Conservation (phyloP, 1,139 yeast species). For the Yamadazyma blattariae region DNA sequence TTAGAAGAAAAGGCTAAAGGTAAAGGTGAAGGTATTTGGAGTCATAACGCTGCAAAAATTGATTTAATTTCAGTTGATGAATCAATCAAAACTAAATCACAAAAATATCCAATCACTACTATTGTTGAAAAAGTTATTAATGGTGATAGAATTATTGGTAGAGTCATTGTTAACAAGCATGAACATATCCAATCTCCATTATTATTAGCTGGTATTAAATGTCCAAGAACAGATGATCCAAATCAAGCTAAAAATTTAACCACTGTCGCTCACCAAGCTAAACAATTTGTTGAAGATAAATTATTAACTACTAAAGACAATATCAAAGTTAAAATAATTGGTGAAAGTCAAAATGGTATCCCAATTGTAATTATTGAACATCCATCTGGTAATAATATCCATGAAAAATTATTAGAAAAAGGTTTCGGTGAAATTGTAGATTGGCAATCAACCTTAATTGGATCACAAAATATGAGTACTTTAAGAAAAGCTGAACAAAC, state of each 20-base stretch:
- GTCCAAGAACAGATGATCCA: constrained; percentile 64
- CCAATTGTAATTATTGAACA: constrained; percentile 65
- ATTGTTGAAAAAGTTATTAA: constrained; percentile 73
- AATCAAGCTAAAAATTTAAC: constrained; percentile 39
- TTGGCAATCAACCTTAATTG: constrained; percentile 78
- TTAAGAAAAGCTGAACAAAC: constrained; percentile 65
- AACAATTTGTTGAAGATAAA: constrained; percentile 63
- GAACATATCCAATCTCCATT: constrained; percentile 54
- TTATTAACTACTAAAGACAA: constrained; percentile 57
- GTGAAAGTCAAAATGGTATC: constrained; percentile 59
- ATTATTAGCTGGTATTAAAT: constrained; percentile 67
- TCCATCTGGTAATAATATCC: constrained; percentile 68
- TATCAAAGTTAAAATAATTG: constrained; percentile 54
- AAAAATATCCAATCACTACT: constrained; percentile 45
- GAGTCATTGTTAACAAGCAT: constrained; percentile 46
- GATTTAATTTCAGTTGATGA: constrained; percentile 37
- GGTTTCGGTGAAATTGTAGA: constrained; percentile 79
- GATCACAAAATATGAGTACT: constrained; percentile 58
- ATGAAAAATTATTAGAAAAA: constrained; percentile 59
- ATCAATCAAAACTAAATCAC: constrained; percentile 34
- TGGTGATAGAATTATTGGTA: constrained; percentile 70
- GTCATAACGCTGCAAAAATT: constrained; percentile 15
- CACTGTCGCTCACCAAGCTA: constrained; percentile 63
- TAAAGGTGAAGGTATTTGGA: constrained; percentile 59
- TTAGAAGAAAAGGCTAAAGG: constrained; percentile 50